Conservation (phyloP, 78 protist species). For the Dictyostelium purpureum region DNA sequence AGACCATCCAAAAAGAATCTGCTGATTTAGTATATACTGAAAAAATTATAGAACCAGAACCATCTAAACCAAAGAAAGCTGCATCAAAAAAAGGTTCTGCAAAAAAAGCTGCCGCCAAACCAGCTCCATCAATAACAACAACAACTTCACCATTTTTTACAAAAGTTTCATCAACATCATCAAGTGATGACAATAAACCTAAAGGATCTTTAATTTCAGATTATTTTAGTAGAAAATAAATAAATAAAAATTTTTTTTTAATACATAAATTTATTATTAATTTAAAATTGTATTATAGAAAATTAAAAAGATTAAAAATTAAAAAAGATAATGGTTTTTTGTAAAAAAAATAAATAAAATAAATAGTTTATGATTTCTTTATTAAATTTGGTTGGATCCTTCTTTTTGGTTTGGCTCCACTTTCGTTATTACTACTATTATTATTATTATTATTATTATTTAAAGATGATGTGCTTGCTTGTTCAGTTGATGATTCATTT, state of each 20-base stretch:
- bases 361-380: background rate
- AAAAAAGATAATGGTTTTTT: background rate
- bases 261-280: too few relatives aligned
- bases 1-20: background rate
- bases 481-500: background rate
- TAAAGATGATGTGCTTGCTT: background rate
- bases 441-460: background rate
- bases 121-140: background rate
- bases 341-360: background rate
- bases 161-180: too few relatives aligned
- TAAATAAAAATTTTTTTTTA: too few relatives aligned
- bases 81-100: background rate
- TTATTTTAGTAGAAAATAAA: background rate
- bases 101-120: background rate
- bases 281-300: too few relatives aligned
- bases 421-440: background rate
- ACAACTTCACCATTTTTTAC: background rate
- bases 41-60: background rate
- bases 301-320: too few relatives aligned
- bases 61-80: background rate
- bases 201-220: background rate
- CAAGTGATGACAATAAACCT: background rate
- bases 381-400: conserved; percentile 66
- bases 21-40: background rate
- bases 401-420: conserved; percentile 39